Evolutionary conservation across 441 rosid species (phyloP), one percentile per base, ranked within the genome.

Genomic region (Eruca vesicaria): DNA sequence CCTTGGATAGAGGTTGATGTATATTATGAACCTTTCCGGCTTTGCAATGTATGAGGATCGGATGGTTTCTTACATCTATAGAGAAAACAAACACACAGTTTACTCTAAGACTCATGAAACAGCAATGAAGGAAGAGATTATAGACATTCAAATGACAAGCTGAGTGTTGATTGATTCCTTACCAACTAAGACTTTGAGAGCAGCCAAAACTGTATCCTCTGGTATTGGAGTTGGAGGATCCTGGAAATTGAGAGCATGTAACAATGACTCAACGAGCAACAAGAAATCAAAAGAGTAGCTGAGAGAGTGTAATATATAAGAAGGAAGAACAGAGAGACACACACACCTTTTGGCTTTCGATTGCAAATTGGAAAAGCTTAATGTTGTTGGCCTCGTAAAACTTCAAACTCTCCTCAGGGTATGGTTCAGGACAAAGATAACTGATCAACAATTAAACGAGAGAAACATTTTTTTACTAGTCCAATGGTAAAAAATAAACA

Each of bases 1-100:
- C n/a, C n/a, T n/a, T n/a, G n/a, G n/a, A n/a, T n/a, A n/a, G n/a
- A n/a, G 32, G 56, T 23, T 15, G 11, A 7, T 38, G 28, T 12
- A 14, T 15, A 16, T 41, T 15, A 16, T 32, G 75, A 48, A 92
- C 98, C 96, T 95, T 93, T 61, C 98, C 99, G 0, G 91, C 89
- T 72, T 89, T 93, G 92, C 98, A 95, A 63, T 95, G 98, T 65
- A 94, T 93, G 85, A 94, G 73, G 79, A 89, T 81, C 7, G 98
- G 99, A 84, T 91, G 96, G 79, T 92, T 92, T 83, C 98, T 89
- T 75, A 90, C 95, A 84, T 95, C 99, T 78, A 21, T 61, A 78
- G 12, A 72, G 64, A 72, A 26, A 60, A 52, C 50, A 70, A 48
- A 48, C n/a, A 65, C 10, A 71, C 61, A 45, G 53, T 6, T 45